phyloP scores from a whole-genome alignment of 1,139 yeast genomes.

The Meyerozyma athensensis region DNA sequence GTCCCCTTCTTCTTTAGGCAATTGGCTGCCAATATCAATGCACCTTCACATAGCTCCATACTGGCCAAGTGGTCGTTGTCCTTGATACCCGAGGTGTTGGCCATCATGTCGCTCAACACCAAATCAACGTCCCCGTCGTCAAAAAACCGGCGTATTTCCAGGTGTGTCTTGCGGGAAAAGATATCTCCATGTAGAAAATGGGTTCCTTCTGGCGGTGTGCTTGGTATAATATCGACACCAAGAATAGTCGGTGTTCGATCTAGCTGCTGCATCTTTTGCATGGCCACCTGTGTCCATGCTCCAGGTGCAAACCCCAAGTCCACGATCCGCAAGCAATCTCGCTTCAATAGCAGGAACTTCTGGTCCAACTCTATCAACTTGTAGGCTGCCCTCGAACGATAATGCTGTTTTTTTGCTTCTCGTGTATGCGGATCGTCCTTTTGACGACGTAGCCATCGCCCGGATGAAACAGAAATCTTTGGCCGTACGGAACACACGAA shows the following conservation, averaged over 20 bases:
- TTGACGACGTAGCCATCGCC: constrained; percentile 73
- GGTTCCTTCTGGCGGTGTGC: constrained; percentile 38
- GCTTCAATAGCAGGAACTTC: constrained; percentile 53
- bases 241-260: constrained; percentile 17
- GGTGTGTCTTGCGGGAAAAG: constrained; percentile 30
- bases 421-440: constrained; percentile 56
- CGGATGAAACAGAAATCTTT: constrained; percentile 43
- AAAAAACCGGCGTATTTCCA: constrained; percentile 21
- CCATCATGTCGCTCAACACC: constrained; percentile 46
- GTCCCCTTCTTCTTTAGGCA: constrained; percentile 30
- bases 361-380: constrained; percentile 71
- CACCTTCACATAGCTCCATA: constrained; percentile 43
- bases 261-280: constrained; percentile 19
- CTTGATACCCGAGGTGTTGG: constrained; percentile 41
- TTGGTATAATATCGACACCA: constrained; percentile 39
- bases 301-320: constrained; percentile 63
- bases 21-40: constrained; percentile 24
- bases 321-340: constrained; percentile 51
- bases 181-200: constrained; percentile 41
- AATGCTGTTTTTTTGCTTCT: constrained; percentile 60
- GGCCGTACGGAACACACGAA: neutral
- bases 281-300: constrained; percentile 46
- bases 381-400: constrained; percentile 86
- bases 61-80: constrained; percentile 42
- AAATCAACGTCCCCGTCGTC: constrained; percentile 21